Conservation (phyloP, 306 rosid genomes). For the Rosa chinensis region DNA sequence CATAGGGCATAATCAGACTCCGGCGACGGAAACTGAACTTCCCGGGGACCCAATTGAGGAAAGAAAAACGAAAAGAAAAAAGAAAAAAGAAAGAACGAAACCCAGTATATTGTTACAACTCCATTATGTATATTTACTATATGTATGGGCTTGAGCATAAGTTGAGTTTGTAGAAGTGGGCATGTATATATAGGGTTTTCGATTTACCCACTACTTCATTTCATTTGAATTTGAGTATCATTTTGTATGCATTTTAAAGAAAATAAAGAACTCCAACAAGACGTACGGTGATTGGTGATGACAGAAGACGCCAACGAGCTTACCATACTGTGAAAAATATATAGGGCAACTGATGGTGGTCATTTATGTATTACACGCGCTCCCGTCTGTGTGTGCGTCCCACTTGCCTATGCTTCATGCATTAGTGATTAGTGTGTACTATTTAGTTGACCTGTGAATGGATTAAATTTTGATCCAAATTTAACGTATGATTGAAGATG, state of each 20-base stretch:
- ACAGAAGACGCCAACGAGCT: conserved; percentile 22
- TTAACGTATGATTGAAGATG: not conserved
- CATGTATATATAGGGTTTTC: conserved; percentile 57
- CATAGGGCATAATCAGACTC: conserved; percentile 46
- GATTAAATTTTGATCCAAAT: not conserved
- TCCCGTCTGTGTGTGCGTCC: not conserved
- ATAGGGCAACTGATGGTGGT: not conserved
- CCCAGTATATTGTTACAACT: conserved; percentile 9
- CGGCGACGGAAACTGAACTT: conserved; percentile 25
- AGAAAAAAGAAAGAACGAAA: not conserved
- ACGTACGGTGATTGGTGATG: conserved; percentile 21
- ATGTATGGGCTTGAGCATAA: conserved; percentile 23
- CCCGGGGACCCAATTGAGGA: conserved; percentile 20
- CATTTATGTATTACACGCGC: conserved; percentile 18
- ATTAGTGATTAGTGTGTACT: not conserved
- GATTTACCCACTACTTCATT: conserved; percentile 29
- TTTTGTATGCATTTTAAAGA: conserved; percentile 62
- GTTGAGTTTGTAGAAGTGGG: conserved; percentile 19
- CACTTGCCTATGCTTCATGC: not conserved
- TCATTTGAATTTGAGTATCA: conserved; percentile 81
- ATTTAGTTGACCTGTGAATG: not conserved
- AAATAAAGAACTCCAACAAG: not conserved
- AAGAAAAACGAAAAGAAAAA: not conserved
- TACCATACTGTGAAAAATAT: conserved; percentile 13
- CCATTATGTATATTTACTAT: conserved; percentile 26